A percentile compares a stretch with the other conserved stretches of the same genome.
phyloP scores from a whole-genome alignment of 2,329 filamentous ascomycete species.

The Penicillium sp. region DNA sequence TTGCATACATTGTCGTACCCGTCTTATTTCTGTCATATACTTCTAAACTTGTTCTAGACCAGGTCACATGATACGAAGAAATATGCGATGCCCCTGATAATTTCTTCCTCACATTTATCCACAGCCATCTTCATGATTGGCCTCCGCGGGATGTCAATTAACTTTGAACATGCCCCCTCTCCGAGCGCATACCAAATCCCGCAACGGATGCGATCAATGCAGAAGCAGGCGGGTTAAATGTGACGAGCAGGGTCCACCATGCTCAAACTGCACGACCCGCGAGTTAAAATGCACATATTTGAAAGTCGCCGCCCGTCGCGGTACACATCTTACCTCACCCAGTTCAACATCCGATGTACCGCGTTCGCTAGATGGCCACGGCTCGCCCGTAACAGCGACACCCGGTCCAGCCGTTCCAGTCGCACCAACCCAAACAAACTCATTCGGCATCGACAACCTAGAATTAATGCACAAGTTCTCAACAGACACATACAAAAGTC shows the following conservation, averaged over 20 bases:
- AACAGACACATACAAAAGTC: conserved; percentile 43
- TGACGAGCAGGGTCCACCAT: conserved; percentile 33
- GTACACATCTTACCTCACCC: not conserved
- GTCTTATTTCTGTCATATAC: no score
- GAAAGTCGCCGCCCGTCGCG: conserved; percentile 11
- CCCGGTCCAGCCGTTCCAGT: not conserved
- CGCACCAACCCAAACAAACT: not conserved
- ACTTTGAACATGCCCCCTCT: conserved; percentile 15
- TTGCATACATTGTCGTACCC: no score
- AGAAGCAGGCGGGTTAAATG: conserved; percentile 26
- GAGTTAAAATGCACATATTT: conserved; percentile 26
- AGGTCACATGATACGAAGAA: conserved; percentile 6
- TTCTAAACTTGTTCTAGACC: not conserved
- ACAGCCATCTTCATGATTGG: conserved; percentile 1
- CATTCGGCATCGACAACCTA: conserved; percentile 35
- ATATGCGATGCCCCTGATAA: not conserved
- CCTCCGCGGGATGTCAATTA: not conserved
- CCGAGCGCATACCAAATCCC: conserved; percentile 23
- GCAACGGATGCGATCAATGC: conserved; percentile 26
- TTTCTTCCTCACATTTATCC: not conserved
- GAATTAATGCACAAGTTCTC: conserved; percentile 53
- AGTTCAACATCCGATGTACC: not conserved
- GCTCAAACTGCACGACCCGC: conserved; percentile 30
- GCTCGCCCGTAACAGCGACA: not conserved
- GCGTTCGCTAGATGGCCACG: not conserved